Conservation (phyloP, 495 filamentous ascomycete genomes). For the Daldinia loculata region DNA sequence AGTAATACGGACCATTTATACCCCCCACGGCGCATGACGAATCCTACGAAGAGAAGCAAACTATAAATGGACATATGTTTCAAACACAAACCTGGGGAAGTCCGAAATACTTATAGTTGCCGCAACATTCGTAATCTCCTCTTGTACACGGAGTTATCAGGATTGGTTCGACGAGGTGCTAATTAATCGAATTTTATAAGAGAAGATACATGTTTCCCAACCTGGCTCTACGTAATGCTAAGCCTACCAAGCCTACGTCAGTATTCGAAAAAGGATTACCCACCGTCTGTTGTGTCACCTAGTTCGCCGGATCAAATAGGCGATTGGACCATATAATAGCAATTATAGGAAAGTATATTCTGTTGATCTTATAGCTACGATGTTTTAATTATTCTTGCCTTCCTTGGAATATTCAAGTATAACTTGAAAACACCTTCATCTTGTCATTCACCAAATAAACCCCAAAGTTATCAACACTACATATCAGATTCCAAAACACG, state of each 20-base stretch:
- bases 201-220: not conserved
- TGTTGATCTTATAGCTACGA: too few species aligned
- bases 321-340: not conserved
- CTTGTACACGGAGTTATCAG: not conserved
- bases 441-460: not conserved
- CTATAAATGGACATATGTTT: constrained; percentile 10
- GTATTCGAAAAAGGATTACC: not conserved
- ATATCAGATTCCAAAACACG: not conserved
- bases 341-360: not conserved
- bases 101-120: not conserved
- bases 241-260: not conserved
- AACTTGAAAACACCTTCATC: not conserved
- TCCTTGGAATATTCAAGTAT: not conserved
- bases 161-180: not conserved
- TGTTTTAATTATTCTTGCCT: not conserved
- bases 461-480: not conserved
- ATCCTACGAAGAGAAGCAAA: not conserved
- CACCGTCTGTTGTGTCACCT: not conserved
- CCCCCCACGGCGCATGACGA: too few species aligned
- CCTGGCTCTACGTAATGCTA: not conserved
- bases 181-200: not conserved
- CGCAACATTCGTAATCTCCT: not conserved
- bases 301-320: not conserved
- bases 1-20: too few species aligned
- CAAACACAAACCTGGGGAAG: not conserved